Evolutionary conservation across 2,329 filamentous ascomycete genomes (phyloP), one percentile per base, ranked within the genome.

Genomic region (Ophiocordyceps robertsii): DNA sequence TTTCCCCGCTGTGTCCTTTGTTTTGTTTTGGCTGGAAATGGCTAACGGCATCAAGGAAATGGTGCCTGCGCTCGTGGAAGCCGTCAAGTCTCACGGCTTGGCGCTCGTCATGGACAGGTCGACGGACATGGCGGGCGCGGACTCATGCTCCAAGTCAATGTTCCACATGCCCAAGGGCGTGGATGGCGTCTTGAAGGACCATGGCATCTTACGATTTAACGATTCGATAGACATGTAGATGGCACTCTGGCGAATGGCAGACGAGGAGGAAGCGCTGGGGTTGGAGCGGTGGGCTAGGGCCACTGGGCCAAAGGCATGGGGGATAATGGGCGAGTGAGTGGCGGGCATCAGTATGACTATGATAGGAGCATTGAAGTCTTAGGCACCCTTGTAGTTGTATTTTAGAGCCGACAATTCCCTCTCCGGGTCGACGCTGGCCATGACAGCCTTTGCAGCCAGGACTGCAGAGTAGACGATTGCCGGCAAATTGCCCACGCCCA

Each of bases 21-120:
- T 4, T 11, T n/a, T 8, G 29, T 21, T n/a, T n/a, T n/a, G n/a
- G n/a, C n/a, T n/a, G n/a, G n/a, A n/a, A 19, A 13, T 11, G 19
- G 39, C 49, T 61, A 49, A 60, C 39, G 4, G 19, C 41, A 38
- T 21, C 46, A 27, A 94, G 88, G 85, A 93, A 47, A 87, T 95
- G 68, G 89, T 95, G 9, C 92, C 92, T 1, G 86, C 89, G 3
- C 73, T 98, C 38, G 81, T 94, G 42, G 86, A 93, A 51, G 86
- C 89, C 2, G 90, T 98, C 65, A 96, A 96, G 63, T 87, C 88
- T 24, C 84, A 94, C 39, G 90, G 92, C 24, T 71, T 98, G 40
- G 90, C 94, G 6, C 74, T 98, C 32, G 89, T 98, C 14, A 83
- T 86, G 41, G 90, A 98, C 58, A 86, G 84, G 50, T 86, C 84